Evolutionary conservation across 208 protist species (phyloP).

Genomic region (Trypanosoma cruzi): DNA sequence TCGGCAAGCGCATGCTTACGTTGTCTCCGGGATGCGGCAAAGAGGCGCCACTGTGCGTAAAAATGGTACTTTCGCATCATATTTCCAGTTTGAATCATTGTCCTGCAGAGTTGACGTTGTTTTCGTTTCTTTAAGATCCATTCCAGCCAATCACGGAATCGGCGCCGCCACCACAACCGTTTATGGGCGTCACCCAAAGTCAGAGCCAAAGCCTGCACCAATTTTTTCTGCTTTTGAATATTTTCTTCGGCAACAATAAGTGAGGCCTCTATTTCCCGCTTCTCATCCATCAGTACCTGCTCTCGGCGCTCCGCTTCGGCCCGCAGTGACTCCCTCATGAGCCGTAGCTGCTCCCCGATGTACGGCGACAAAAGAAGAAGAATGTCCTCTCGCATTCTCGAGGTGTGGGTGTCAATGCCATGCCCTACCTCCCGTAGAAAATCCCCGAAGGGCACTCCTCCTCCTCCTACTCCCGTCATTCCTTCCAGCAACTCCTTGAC

Average conservation of each 20-base stretch:
- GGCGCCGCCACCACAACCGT: neutral
- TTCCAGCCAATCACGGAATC: constrained; percentile 40
- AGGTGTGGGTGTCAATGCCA: constrained; percentile 25
- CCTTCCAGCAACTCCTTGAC: neutral
- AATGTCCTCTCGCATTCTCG: constrained; percentile 30
- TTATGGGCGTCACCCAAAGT: constrained; percentile 12
- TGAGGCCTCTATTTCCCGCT: constrained; percentile 4
- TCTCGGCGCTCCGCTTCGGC: constrained; percentile 20
- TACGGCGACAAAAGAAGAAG: constrained; percentile 16
- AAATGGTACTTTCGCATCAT: constrained; percentile 26
- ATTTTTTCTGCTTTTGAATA: constrained; percentile 11
- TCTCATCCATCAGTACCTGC: constrained; percentile 9
- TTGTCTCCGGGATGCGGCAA: constrained; percentile 42
- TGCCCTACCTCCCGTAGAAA: constrained; percentile 24
- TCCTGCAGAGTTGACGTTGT: constrained; percentile 15
- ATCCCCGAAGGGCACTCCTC: neutral
- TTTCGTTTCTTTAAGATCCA: constrained; percentile 30
- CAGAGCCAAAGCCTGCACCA: constrained; percentile 1
- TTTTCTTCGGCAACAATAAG: neutral
- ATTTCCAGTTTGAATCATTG: constrained; percentile 12
- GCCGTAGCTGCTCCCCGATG: constrained; percentile 10
- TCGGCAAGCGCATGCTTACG: constrained; percentile 30
- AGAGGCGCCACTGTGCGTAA: constrained; percentile 64
- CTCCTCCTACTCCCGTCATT: constrained; percentile 10
- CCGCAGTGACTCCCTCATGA: constrained; percentile 13